Percentiles rank a stretch among this genome's conserved stretches.
These are phyloP conservation scores for Carex parvula DNA, from an alignment of 176 grass and related monocot genomes.

Conservation along the genomic window DNA sequence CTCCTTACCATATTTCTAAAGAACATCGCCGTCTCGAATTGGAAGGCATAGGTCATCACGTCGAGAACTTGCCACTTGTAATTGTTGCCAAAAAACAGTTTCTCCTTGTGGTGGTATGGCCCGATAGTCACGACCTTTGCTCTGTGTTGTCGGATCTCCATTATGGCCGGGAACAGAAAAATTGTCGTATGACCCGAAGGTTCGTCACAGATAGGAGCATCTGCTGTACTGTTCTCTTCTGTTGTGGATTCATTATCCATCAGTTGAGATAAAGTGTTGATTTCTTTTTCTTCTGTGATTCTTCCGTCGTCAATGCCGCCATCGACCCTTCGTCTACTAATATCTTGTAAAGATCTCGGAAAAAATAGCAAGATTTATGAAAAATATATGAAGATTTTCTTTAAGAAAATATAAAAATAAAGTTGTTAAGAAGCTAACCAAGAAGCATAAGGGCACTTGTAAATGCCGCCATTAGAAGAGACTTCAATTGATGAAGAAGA, in stretches of 20 bases:
- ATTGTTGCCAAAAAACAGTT: background rate
- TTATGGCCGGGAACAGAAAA: slow-evolving; percentile 11
- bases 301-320: background rate
- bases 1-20: background rate
- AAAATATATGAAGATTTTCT: background rate
- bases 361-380: background rate
- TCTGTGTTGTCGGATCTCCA: slow-evolving; percentile 19
- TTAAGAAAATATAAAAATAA: background rate
- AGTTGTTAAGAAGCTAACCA: background rate
- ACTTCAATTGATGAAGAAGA: background rate
- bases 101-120: background rate
- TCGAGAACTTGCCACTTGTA: slow-evolving; percentile 11
- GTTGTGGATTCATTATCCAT: background rate
- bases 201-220: background rate
- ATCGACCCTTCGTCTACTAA: background rate
- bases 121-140: background rate
- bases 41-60: background rate
- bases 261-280: background rate
- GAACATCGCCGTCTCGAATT: background rate
- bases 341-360: background rate
- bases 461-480: background rate
- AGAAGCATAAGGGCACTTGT: background rate
- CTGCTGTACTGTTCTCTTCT: background rate
- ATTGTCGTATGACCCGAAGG: background rate
- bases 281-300: background rate